phyloP scores from a whole-genome alignment of 331 rosid species.

The Pyrus hybrid region DNA sequence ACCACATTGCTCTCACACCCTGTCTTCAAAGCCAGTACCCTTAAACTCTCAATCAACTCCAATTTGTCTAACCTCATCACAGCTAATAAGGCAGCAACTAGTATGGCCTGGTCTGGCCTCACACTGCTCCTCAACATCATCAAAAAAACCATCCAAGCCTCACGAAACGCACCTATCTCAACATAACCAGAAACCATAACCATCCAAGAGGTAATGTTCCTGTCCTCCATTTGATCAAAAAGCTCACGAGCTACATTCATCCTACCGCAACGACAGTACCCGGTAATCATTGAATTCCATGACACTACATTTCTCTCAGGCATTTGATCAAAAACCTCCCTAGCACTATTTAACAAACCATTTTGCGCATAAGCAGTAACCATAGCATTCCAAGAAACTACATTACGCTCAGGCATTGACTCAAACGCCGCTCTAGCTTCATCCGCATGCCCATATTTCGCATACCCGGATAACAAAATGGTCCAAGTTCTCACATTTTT shows the following conservation, averaged over 20 bases:
- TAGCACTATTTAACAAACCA: slow-evolving; percentile 17
- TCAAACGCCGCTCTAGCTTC: slow-evolving; percentile 19
- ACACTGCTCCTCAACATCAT: slow-evolving; percentile 13
- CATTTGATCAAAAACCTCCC: slow-evolving; percentile 24
- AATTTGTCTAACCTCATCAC: slow-evolving; percentile 6
- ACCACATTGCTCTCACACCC: slow-evolving; percentile 23
- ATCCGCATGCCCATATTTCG: slow-evolving; percentile 13
- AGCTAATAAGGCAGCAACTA: slow-evolving; percentile 25
- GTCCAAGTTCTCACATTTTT: slow-evolving; percentile 36
- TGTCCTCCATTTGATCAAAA: slow-evolving; percentile 19
- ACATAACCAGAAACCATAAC: slow-evolving; percentile 25
- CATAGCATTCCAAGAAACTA: slow-evolving; percentile 33
- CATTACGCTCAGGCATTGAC: slow-evolving; percentile 26
- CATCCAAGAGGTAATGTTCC: slow-evolving; percentile 21
- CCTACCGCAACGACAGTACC: slow-evolving; percentile 16
- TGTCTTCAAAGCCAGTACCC: slow-evolving; percentile 18
- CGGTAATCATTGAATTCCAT: slow-evolving; percentile 28
- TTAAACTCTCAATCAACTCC: slow-evolving; percentile 19
- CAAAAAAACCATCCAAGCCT: slow-evolving; percentile 15
- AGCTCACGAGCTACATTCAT: slow-evolving; percentile 20
- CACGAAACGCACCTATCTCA: slow-evolving; percentile 1
- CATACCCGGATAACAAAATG: slow-evolving; percentile 20
- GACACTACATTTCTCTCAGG: slow-evolving; percentile 21
- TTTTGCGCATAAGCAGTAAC: slow-evolving; percentile 13
- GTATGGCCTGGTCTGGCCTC: slow-evolving; percentile 13